Conservation (phyloP, 2,329 filamentous ascomycete genomes). For the Penicillium sp. region DNA sequence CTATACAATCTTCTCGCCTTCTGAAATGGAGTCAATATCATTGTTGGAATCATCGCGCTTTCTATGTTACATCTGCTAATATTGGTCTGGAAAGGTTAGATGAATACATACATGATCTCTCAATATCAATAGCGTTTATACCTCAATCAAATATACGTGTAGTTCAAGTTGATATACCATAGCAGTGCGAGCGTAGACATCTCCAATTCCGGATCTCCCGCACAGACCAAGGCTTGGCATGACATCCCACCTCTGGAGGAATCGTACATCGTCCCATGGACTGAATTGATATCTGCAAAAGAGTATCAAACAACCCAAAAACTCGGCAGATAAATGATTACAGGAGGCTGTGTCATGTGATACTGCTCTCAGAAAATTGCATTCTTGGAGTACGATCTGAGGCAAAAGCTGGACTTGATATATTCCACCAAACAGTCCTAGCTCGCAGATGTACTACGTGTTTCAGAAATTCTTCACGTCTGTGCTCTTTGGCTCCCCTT, state of each 20-base stretch:
- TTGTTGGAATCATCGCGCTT: neutral
- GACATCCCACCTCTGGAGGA: constrained; percentile 23
- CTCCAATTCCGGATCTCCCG: constrained; percentile 9
- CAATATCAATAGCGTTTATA: neutral
- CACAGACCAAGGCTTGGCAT: constrained; percentile 39
- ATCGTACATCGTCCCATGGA: neutral
- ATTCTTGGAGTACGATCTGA: neutral
- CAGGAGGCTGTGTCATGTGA: neutral
- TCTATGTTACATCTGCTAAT: constrained; percentile 12
- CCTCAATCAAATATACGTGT: neutral
- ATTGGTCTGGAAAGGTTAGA: neutral
- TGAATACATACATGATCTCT: constrained; percentile 6
- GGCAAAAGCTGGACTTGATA: neutral
- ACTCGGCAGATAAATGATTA: neutral
- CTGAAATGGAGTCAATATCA: constrained; percentile 45
- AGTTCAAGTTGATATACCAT: neutral
- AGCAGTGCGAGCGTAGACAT: neutral
- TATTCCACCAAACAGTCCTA: neutral
- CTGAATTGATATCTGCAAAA: neutral
- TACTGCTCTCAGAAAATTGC: neutral
- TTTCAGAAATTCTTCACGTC: neutral
- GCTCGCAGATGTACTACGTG: too few species aligned
- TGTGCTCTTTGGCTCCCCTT: neutral
- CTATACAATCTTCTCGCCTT: constrained; percentile 62
- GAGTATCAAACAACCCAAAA: neutral